Conservation (phyloP, 306 rosid species). For the Sophora flavescens region DNA sequence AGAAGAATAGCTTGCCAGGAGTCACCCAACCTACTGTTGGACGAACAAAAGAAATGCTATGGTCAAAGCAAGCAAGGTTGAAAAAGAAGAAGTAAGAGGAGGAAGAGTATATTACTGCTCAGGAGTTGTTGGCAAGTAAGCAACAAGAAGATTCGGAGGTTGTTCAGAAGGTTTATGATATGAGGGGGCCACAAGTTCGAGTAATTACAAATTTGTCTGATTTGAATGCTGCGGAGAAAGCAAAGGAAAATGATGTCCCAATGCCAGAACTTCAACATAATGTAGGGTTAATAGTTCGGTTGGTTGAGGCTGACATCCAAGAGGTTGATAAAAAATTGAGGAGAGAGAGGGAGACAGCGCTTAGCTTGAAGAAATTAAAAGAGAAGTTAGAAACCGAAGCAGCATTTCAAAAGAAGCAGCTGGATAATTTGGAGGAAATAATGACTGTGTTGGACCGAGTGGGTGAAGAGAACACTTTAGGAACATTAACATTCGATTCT, state of each 20-base stretch:
- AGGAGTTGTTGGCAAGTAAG: constrained; percentile 78
- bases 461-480: constrained; percentile 63
- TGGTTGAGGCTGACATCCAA: constrained; percentile 61
- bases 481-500: constrained; percentile 73
- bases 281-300: constrained; percentile 47
- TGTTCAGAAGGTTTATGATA: constrained; percentile 73
- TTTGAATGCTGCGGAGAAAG: constrained; percentile 67
- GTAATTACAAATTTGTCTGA: constrained; percentile 59
- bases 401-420: constrained; percentile 70
- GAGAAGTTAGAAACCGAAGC: constrained; percentile 69
- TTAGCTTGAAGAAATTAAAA: constrained; percentile 77
- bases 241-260: constrained; percentile 59
- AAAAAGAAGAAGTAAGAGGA: constrained; percentile 55
- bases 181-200: constrained; percentile 63
- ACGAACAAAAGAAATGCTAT: constrained; percentile 60
- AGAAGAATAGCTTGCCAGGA: constrained; percentile 48
- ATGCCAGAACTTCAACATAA: constrained; percentile 71
- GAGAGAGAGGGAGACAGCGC: constrained; percentile 76
- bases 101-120: constrained; percentile 71
- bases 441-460: constrained; percentile 60
- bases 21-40: constrained; percentile 47
- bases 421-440: constrained; percentile 69
- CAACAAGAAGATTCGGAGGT: constrained; percentile 72
- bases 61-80: constrained; percentile 63
- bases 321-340: constrained; percentile 62